These are phyloP conservation scores for Daldinia caldariorum DNA, from an alignment of 495 filamentous ascomycete species.

Conservation along the genomic window DNA sequence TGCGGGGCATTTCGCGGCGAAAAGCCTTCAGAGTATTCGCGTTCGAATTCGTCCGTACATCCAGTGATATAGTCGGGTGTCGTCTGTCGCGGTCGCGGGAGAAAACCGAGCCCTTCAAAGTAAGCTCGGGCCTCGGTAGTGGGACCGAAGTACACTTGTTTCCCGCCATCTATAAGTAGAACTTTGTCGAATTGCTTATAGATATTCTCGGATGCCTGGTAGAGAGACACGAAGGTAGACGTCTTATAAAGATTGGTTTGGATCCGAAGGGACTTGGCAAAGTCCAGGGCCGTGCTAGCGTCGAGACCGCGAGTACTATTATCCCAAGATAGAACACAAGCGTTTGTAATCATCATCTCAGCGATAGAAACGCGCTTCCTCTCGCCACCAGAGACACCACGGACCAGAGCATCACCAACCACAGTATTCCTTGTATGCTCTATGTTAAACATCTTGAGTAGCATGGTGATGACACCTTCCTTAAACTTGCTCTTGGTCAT, in stretches of 20 bases:
- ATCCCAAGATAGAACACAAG: slow-evolving; percentile 80
- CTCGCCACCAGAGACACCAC: slow-evolving; percentile 88
- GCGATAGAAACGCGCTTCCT: slow-evolving; percentile 81
- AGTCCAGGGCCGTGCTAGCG: slow-evolving; percentile 81
- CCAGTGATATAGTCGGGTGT: slow-evolving; percentile 88
- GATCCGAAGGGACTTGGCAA: slow-evolving; percentile 75
- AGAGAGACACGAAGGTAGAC: slow-evolving; percentile 81
- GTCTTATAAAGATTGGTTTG: slow-evolving; percentile 83
- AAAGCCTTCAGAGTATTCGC: slow-evolving; percentile 74
- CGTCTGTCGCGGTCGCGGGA: slow-evolving; percentile 80
- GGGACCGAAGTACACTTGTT: slow-evolving; percentile 83
- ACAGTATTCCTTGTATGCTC: slow-evolving; percentile 83
- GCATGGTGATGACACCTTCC: slow-evolving; percentile 70
- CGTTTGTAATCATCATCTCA: slow-evolving; percentile 76
- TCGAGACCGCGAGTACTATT: slow-evolving; percentile 87
- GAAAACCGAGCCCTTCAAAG: slow-evolving; percentile 84
- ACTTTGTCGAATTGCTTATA: slow-evolving; percentile 91
- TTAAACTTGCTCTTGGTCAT: slow-evolving; percentile 75
- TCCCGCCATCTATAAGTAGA: slow-evolving; percentile 80
- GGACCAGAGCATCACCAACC: slow-evolving; percentile 81
- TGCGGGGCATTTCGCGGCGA: slow-evolving; percentile 71
- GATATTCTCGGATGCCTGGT: slow-evolving; percentile 86
- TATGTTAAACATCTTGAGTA: slow-evolving; percentile 91
- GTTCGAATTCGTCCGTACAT: slow-evolving; percentile 83
- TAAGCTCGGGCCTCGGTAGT: slow-evolving; percentile 74